phyloP scores from a whole-genome alignment of 257 asterid genomes.

The Knoxia roxburghii region DNA sequence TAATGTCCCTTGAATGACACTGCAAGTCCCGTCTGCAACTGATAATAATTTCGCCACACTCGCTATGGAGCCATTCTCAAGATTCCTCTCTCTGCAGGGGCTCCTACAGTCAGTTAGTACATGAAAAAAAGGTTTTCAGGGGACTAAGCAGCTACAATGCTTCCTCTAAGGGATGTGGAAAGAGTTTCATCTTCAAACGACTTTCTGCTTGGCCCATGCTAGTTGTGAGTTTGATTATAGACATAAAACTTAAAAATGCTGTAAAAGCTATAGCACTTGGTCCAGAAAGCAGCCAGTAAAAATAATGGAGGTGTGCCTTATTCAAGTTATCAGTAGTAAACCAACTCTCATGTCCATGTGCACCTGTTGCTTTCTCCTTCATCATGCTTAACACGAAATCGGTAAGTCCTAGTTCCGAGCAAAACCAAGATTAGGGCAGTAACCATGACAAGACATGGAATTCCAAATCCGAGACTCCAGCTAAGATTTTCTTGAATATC shows the following conservation, averaged over 20 bases:
- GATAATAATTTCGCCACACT: too few species aligned
- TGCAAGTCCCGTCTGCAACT: too few species aligned
- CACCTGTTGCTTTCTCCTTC: conserved; percentile 4
- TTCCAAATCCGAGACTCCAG: conserved; percentile 33
- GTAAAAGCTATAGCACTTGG: background rate
- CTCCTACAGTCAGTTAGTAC: too few species aligned
- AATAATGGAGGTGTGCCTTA: conserved; percentile 19
- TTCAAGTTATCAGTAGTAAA: conserved; percentile 20
- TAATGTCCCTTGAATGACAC: too few species aligned
- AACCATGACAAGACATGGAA: conserved; percentile 23
- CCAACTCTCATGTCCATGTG: conserved; percentile 12
- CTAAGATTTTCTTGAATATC: conserved; percentile 29
- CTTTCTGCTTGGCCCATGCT: background rate
- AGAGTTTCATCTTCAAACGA: background rate
- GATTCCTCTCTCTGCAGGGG: too few species aligned
- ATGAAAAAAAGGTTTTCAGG: too few species aligned
- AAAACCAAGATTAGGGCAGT: conserved; percentile 20
- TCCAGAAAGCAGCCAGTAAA: conserved; percentile 19
- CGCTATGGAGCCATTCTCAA: too few species aligned
- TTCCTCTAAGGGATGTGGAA: background rate
- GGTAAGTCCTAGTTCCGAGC: conserved; percentile 23
- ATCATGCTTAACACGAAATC: conserved; percentile 11
- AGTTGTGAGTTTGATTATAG: background rate
- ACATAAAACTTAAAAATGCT: background rate
- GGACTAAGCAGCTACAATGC: too few species aligned